Base-by-base conservation (phyloP, 305 asterid species). In the Plantago rigida region DNA sequence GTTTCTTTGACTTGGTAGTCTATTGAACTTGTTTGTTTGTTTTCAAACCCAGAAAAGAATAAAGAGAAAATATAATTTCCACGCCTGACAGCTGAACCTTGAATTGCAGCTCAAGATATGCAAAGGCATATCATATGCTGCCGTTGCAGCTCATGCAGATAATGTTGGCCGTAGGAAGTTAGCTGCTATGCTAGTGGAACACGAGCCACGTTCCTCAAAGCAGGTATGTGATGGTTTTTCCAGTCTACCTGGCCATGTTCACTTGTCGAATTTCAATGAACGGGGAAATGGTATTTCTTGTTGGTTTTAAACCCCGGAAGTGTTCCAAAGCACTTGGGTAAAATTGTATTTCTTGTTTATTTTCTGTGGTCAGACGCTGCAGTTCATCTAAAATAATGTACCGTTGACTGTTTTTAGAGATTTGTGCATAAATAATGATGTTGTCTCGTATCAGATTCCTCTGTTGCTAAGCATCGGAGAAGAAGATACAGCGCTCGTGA, bases 111-210 rank as follows among this genome's bases (percentile, higher is more conserved):
- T 92, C 75, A 92, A 81, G 84, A 71, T 88, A 68, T 92, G 97
- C 87, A 92, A 86, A 79, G 91, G 97, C 62, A 88, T 92, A 74
- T 88, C 99, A 55, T 92, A 86, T 85, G 99, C 99, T 63, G 99
- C 95, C 39, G 95, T 92, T 65, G 97, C 97, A 70, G 88, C 88
- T 71, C 97, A 88, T 69, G 97, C 97, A 54, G 96, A 92, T 71
- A 88, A 92, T 75, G 78, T 74, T 74, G 96, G 99, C 66, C 95
- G 94, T 39, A 81, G 97, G 67, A 92, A 92, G 81, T 76, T 92
- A 77, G 96, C 96, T 74, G 93, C 96, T 56, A 85, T 92, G 96
- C 94, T 92, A 71, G 84, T 88, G 70, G 94, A 89, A 71, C 95
- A 86, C 31, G 99, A 92, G 74, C 97, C 97, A 7, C 97, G 64